These are phyloP conservation scores for Clarireedia monteithiana DNA, from an alignment of 2,329 filamentous ascomycete genomes.

Conservation along the genomic window DNA sequence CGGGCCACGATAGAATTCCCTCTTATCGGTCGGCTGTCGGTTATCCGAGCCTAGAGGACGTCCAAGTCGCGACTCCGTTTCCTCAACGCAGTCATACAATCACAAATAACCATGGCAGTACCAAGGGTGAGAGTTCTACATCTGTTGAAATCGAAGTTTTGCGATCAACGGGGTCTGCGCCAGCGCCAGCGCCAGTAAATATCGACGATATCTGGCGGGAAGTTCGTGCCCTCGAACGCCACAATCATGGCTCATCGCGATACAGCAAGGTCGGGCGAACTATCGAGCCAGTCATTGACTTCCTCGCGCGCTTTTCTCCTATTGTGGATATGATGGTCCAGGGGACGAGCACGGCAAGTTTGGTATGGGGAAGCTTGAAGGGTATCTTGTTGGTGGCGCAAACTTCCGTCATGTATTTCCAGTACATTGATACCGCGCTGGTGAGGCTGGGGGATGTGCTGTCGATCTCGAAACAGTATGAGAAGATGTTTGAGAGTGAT, in stretches of 20 bases:
- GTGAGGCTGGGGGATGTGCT: constrained; percentile 2
- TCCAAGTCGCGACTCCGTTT: background rate
- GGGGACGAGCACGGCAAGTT: background rate
- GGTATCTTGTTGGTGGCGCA: constrained; percentile 7
- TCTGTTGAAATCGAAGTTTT: background rate
- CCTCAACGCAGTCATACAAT: background rate
- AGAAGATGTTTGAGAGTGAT: constrained; percentile 5
- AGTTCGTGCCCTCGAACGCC: constrained; percentile 6
- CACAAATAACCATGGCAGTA: background rate
- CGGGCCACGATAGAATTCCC: background rate
- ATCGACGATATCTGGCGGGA: constrained; percentile 7
- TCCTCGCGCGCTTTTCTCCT: constrained; percentile 2
- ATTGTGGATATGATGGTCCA: constrained; percentile 8
- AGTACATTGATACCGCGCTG: constrained; percentile 4
- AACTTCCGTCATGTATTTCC: constrained; percentile 5
- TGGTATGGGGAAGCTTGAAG: constrained; percentile 6
- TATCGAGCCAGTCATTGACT: constrained; percentile 4
- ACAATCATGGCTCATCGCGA: constrained; percentile 2
- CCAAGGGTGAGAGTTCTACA: too few species aligned
- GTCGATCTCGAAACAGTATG: constrained; percentile 3
- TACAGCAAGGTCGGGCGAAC: constrained; percentile 6
- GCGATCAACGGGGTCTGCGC: background rate
- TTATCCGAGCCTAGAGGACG: background rate
- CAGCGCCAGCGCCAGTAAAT: background rate
- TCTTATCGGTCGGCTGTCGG: constrained; percentile 3